phyloP scores from a whole-genome alignment of 1,284 basidiomycete species.

The Puccinia hordei region DNA sequence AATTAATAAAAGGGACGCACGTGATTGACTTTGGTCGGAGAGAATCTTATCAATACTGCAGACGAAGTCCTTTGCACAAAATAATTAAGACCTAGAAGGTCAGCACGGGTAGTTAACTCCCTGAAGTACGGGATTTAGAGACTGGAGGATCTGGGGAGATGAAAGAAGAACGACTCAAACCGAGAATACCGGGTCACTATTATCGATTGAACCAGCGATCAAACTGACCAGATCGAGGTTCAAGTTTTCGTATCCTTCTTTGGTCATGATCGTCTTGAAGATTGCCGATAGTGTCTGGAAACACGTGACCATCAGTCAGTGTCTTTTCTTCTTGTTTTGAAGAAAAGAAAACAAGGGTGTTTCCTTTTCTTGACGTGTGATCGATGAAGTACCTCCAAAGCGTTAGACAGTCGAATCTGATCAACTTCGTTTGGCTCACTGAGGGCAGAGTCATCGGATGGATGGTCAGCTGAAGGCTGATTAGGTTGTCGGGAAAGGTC shows the following conservation, averaged over 20 bases:
- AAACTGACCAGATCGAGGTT: constrained; percentile 54
- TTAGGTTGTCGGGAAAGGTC: neutral
- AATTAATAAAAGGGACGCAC: constrained; percentile 12
- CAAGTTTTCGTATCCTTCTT: constrained; percentile 53
- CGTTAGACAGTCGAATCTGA: constrained; percentile 43
- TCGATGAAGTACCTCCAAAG: constrained; percentile 23
- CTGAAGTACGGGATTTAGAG: no score
- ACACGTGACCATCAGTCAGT: neutral
- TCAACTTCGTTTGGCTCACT: constrained; percentile 34
- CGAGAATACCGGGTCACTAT: constrained; percentile 54
- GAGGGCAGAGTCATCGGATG: neutral
- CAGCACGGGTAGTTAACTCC: neutral
- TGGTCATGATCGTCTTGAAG: constrained; percentile 30
- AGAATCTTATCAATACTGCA: constrained; percentile 54
- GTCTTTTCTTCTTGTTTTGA: no score
- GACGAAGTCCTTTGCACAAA: constrained; percentile 55
- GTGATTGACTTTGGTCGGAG: constrained; percentile 49
- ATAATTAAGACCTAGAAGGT: neutral
- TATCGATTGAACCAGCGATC: constrained; percentile 55
- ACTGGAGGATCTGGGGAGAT: neutral
- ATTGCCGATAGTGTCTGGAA: constrained; percentile 36
- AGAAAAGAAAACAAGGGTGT: neutral
- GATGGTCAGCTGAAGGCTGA: constrained; percentile 1
- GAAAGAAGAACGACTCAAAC: constrained; percentile 36
- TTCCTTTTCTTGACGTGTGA: no score